Evolutionary conservation across 164 flowering plant genomes (phyloP), one percentile per base, ranked within the genome.

Genomic region (Sedum album): DNA sequence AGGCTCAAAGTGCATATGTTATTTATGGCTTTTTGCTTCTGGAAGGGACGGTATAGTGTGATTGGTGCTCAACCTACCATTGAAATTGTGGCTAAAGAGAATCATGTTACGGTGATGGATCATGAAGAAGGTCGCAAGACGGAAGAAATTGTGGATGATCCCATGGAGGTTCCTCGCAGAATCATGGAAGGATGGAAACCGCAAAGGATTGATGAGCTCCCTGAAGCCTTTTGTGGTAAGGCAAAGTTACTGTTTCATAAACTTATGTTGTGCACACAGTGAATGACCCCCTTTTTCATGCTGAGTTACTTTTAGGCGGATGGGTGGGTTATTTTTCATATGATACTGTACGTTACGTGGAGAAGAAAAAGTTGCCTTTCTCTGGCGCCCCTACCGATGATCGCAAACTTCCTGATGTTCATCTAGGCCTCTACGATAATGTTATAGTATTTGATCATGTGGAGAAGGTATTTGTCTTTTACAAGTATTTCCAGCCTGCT

Each of bases 301-400:
- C 62, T 72, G 42, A 20, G 9, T 11, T 70, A 73, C 66, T 33
- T 69, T 65, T 42, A 93, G 97, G 99, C 81, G 99, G 99, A 25
- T 91, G 97, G 97, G 95, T 88, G 36, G 97, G 97, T 28, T 94
- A 85, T 71, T 91, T 94, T 73, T 91, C 96, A 31, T 94, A 94
- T 78, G 99, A 94, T 72, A 88, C 96, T 9, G 89, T 94, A 67
- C 89, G 97, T 0, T 91, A 87, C 70, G 89, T 81, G 39, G 99
- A 94, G 83, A 87, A 79, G 82, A 91, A 86, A 73, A 94, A 87
- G 73, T 79, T 94, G 65, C 89, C 95, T 30, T 94, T 94, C 73
- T 80, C 90, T 38, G 70, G 70, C 73, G 93, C 99, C 60, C 95
- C 97, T 9, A 35, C 30, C 31, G 97, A 94, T 81, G 99, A 94